These are phyloP conservation scores for Fraxinus xanthoxyloides DNA, from an alignment of 305 asterid genomes.

Conservation along the genomic window DNA sequence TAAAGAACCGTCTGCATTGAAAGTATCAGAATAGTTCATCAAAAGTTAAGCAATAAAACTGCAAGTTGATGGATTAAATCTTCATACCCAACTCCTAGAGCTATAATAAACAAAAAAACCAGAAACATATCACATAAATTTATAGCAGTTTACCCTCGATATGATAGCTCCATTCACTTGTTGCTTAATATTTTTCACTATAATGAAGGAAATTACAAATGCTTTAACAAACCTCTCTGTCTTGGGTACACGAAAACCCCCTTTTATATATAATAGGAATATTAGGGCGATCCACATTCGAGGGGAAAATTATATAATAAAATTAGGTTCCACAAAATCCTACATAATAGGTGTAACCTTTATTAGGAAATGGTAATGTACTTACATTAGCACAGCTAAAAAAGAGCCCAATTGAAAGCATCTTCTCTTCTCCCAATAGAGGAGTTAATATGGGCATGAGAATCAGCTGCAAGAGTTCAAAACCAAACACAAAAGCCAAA, in stretches of 20 bases:
- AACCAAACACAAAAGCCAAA: background rate
- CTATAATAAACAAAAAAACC: background rate
- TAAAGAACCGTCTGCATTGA: slow-evolving; percentile 68
- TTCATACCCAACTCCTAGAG: background rate
- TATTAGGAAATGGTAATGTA: background rate
- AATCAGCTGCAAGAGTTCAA: slow-evolving; percentile 52
- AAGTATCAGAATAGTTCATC: slow-evolving; percentile 3
- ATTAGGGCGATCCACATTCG: background rate
- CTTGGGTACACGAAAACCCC: background rate
- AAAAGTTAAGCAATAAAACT: background rate
- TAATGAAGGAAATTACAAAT: background rate
- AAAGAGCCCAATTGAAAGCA: slow-evolving; percentile 71
- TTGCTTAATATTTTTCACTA: background rate
- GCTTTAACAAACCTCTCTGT: background rate
- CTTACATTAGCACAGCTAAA: slow-evolving; percentile 60
- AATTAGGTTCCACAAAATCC: background rate
- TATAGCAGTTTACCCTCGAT: background rate
- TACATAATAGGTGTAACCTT: background rate
- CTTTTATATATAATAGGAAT: background rate
- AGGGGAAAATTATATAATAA: background rate
- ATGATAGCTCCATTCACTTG: background rate
- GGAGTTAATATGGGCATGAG: slow-evolving; percentile 80
- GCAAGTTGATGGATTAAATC: background rate
- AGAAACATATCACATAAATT: background rate
- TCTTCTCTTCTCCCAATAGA: slow-evolving; percentile 68